Conservation (phyloP, 139 green algal species). For the Chlamydomonas sphaeroides region DNA sequence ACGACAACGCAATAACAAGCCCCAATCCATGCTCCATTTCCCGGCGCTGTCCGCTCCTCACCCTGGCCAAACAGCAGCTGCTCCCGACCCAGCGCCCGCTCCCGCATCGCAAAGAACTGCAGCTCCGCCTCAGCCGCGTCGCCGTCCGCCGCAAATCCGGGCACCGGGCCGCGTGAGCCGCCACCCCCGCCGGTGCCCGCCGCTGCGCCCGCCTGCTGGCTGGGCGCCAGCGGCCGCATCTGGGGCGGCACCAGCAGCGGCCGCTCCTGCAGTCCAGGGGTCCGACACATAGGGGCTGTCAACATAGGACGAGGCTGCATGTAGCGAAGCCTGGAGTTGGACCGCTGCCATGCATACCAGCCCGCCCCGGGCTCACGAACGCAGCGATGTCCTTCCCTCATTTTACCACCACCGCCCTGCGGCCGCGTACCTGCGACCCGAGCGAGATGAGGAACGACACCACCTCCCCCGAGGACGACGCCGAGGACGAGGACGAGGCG, state of each 20-base stretch:
- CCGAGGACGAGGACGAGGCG: too few species aligned
- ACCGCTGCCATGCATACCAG: too few species aligned
- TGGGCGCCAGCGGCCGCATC: constrained; percentile 3
- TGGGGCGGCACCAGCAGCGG: constrained; percentile 25
- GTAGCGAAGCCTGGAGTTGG: too few species aligned
- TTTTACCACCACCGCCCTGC: too few species aligned
- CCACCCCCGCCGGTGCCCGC: not conserved
- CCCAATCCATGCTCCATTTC: too few species aligned
- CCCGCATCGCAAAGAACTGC: constrained; percentile 26
- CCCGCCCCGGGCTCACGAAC: too few species aligned
- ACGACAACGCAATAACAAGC: too few species aligned
- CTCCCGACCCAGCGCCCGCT: constrained; percentile 18
- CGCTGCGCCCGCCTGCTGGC: not conserved
- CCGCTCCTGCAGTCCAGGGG: too few species aligned
- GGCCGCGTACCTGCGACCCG: constrained; percentile 4
- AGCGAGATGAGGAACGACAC: constrained; percentile 21
- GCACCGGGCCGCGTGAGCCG: not conserved
- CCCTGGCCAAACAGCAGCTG: constrained; percentile 24
- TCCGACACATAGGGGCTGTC: too few species aligned
- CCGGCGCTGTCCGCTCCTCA: too few species aligned
- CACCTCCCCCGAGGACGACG: not conserved
- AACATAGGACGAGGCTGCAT: too few species aligned
- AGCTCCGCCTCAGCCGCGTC: constrained; percentile 26
- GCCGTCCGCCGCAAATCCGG: constrained; percentile 5
- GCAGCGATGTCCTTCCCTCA: too few species aligned